Evolutionary conservation across 2,329 filamentous ascomycete genomes (phyloP).

Genomic region (Emmonsiellopsis sp.): DNA sequence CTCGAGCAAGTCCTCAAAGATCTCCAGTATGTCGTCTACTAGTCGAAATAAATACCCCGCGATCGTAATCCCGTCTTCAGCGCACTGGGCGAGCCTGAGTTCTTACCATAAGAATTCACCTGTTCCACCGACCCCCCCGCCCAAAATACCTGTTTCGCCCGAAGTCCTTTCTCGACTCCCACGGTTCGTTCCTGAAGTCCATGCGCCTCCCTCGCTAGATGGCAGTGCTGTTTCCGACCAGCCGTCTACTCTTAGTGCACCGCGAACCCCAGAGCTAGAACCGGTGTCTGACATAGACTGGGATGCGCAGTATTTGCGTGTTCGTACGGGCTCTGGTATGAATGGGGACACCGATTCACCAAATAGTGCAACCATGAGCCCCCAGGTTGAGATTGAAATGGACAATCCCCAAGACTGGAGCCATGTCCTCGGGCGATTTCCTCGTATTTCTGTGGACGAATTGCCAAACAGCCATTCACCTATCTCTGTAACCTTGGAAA

Average conservation of each 20-base stretch:
- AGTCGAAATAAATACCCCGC: constrained; percentile 46
- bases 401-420: constrained; percentile 51
- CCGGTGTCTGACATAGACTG: constrained; percentile 52
- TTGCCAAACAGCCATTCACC: constrained; percentile 14
- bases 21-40: constrained; percentile 26
- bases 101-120: constrained; percentile 34
- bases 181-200: constrained; percentile 60
- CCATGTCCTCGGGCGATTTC: constrained; percentile 31
- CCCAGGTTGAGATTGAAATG: constrained; percentile 29
- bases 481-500: constrained; percentile 6
- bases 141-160: constrained; percentile 63
- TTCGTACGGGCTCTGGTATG: constrained; percentile 24
- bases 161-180: constrained; percentile 63
- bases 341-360: constrained; percentile 18
- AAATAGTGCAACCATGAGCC: constrained; percentile 13
- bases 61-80: constrained; percentile 47
- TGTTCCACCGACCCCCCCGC: constrained; percentile 40
- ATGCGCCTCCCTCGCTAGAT: constrained; percentile 79
- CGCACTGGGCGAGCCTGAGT: neutral
- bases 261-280: constrained; percentile 67
- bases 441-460: constrained; percentile 24
- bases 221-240: constrained; percentile 84
- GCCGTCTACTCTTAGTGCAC: constrained; percentile 70
- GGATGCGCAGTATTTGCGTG: constrained; percentile 34
- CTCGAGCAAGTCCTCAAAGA: constrained; percentile 36